Evolutionary conservation across 2,329 filamentous ascomycete genomes (phyloP), one percentile per base, ranked within the genome.

Genomic region (Nemania sp.): DNA sequence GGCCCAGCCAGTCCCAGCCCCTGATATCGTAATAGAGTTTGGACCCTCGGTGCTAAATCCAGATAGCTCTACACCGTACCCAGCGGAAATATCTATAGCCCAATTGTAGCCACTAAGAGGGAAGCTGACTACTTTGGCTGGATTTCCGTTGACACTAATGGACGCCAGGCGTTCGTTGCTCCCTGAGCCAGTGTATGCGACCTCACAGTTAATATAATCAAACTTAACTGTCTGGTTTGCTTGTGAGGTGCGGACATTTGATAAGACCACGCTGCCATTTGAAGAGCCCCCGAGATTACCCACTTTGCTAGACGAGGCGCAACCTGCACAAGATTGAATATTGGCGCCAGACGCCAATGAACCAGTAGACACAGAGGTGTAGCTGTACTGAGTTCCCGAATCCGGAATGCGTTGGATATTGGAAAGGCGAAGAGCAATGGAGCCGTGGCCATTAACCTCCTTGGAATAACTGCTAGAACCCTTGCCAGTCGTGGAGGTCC

Each of bases 81-180:
- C 56, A 24, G 1, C 22, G 35, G 55, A 52, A 41, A 65, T 57
- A 61, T 65, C 66, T 24, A 29, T 43, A 20, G 0, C 66, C 66
- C 66, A 68, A 27, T 68, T 65, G 15, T 68, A 68, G 26, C 66
- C 66, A 41, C 60, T 68, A 1, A 68, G 29, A 13, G 66, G 66
- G 52, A 68, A 68, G 56, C 66, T 68, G 22, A 68, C 66, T 15
- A 13, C 29, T 20, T 64, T 47, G 27, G 62, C 62, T 4, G 61
- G 38, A 13, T 55, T 24, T n/a, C 61, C 66, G 53, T 68, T 68
- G n/a, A 65, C 62, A 10, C 61, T 68, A 29, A 68, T 57, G 5
- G 66, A 68, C 53, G 66, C 66, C 2, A 68, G 61, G 27, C 66
- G 61, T 29, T 68, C 66, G 56, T 68, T 68, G 11, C 51, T 67